Evolutionary conservation across 2,329 filamentous ascomycete species (phyloP).

Genomic region (Paecilomyces sp.): DNA sequence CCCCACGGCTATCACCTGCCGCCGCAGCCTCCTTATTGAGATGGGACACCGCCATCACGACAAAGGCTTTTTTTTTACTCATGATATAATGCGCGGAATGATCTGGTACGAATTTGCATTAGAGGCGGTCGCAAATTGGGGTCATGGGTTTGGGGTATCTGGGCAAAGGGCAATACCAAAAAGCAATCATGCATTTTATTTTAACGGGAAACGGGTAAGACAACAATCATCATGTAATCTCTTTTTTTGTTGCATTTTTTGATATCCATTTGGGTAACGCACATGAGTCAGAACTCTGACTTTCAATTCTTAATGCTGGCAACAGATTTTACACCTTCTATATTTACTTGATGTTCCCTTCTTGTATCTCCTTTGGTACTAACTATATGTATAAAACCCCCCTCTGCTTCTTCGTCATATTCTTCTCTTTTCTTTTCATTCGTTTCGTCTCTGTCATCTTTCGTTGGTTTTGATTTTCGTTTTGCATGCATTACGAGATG

Average conservation of each 20-base stretch:
- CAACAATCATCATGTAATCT: constrained; percentile 9
- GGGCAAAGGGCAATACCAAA: neutral
- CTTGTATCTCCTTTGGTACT: neutral
- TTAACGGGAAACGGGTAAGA: constrained; percentile 17
- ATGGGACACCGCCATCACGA: neutral
- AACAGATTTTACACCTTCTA: constrained; percentile 1
- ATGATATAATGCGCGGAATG: neutral
- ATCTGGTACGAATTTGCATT: neutral
- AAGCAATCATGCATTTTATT: neutral
- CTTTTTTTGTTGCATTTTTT: constrained; percentile 1
- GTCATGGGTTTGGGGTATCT: neutral
- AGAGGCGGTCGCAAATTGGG: neutral
- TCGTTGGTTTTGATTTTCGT: no score
- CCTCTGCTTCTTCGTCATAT: neutral
- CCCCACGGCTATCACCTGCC: neutral
- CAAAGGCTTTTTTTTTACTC: neutral
- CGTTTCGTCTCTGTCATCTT: no score
- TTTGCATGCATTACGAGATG: neutral
- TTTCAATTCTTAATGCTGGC: neutral
- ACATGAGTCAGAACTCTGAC: neutral
- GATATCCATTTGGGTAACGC: constrained; percentile 1
- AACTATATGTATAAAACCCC: neutral
- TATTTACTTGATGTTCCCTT: constrained; percentile 1
- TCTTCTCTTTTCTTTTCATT: neutral
- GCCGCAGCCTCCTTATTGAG: neutral